Evolutionary conservation across 257 asterid species (phyloP).

Genomic region (Coffea eugenioides): DNA sequence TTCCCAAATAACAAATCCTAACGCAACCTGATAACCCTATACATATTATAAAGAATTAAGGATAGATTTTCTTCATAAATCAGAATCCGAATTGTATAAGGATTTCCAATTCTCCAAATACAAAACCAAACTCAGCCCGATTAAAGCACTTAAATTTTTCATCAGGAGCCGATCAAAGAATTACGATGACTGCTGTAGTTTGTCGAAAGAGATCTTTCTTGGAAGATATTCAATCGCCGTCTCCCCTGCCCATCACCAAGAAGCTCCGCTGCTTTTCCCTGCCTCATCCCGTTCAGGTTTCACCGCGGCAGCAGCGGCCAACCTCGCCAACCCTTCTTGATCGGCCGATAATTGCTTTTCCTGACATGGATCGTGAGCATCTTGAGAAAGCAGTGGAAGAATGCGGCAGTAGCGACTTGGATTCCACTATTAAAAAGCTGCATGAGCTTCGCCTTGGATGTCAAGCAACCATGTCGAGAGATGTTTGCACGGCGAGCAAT

Average conservation of each 20-base stretch:
- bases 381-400: constrained; percentile 58
- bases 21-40: no score
- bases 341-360: constrained; percentile 56
- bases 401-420: constrained; percentile 53
- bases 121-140: no score
- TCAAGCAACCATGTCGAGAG: constrained; percentile 12
- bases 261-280: constrained; percentile 55
- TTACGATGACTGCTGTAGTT: constrained; percentile 69
- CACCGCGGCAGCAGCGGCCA: constrained; percentile 35
- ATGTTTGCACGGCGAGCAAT: constrained; percentile 32
- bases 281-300: constrained; percentile 49
- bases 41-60: no score
- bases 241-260: constrained; percentile 62
- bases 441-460: constrained; percentile 42
- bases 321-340: constrained; percentile 28
- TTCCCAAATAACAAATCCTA: no score
- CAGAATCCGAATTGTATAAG: no score
- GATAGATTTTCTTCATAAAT: no score
- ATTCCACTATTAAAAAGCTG: constrained; percentile 50
- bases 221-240: constrained; percentile 60
- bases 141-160: no score
- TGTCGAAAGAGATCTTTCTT: constrained; percentile 85
- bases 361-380: constrained; percentile 50
- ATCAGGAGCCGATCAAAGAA: background rate
- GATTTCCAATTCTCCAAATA: no score